phyloP scores from a whole-genome alignment of 2,329 filamentous ascomycete species.

The Orbilia quercus region DNA sequence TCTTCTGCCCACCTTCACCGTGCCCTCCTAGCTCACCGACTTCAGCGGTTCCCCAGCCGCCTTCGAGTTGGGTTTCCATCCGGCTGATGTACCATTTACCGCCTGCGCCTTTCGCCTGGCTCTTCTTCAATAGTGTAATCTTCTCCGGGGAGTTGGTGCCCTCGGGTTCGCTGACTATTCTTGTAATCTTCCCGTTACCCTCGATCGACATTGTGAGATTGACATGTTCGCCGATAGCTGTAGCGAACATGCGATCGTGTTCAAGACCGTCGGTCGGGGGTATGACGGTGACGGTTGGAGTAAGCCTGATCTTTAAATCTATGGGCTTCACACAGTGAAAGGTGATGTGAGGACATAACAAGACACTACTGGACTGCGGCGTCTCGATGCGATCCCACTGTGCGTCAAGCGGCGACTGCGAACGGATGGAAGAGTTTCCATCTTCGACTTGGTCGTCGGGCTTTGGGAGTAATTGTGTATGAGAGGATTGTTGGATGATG shows the following conservation, averaged over 20 bases:
- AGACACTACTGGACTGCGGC: constrained; percentile 42
- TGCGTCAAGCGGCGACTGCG: constrained; percentile 52
- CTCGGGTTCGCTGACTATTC: constrained; percentile 54
- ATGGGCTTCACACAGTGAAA: constrained; percentile 55
- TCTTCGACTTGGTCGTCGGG: constrained; percentile 45
- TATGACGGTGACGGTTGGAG: constrained; percentile 52
- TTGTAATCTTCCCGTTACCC: constrained; percentile 54
- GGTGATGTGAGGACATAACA: constrained; percentile 56
- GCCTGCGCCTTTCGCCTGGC: constrained; percentile 49
- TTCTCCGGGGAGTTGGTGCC: constrained; percentile 42
- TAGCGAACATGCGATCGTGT: constrained; percentile 55
- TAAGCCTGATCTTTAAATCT: constrained; percentile 50
- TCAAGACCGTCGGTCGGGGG: constrained; percentile 50
- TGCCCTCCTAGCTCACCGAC: constrained; percentile 49
- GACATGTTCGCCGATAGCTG: constrained; percentile 52
- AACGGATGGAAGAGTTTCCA: constrained; percentile 52
- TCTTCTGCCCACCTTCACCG: constrained; percentile 52
- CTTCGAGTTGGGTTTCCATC: constrained; percentile 53
- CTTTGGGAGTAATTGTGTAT: constrained; percentile 12
- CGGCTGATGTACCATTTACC: constrained; percentile 55
- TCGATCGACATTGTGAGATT: constrained; percentile 56
- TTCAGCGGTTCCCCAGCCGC: constrained; percentile 51
- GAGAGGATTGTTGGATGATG: constrained; percentile 50
- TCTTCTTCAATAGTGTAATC: constrained; percentile 53
- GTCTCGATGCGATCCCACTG: constrained; percentile 54